Evolutionary conservation across 345 rosid genomes (phyloP), one percentile per base, ranked within the genome.

Genomic region (Eucalyptus coolabah): DNA sequence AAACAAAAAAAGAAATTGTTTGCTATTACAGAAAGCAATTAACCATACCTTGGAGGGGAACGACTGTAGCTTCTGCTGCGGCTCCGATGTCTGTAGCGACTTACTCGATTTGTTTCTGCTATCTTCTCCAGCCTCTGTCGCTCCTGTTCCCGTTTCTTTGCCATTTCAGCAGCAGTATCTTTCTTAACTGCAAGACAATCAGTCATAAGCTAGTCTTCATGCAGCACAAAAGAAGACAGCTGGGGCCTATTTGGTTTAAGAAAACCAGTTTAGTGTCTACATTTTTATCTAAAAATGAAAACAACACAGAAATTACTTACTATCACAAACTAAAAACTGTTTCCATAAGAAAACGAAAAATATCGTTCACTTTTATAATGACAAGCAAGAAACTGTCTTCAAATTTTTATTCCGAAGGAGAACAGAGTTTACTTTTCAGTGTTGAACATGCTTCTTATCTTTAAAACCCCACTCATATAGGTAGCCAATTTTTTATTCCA

Each of bases 141-240:
- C 93, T 98, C 99, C 88, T 95, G 99, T 91, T 98, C 99, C 92
- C 94, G 92, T 89, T 97, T 98, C 93, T 98, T 98, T 89, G 98
- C 98, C 88, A 93, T 95, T 93, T 96, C 99, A 45, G 96, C 95
- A 88, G 98, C 99, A 91, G 98, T 94, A 91, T 98, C 99, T 88
- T 98, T 98, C 93, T 96, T 98, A 91, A 98, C 99, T 98, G 96
- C 88, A 93, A 59, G 80, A 69, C 69, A 7, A 87, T 15, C 87
- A 86, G 54, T 53, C 56, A 13, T 77, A 77, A 37, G 82, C 82
- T 72, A 72, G 44, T 19, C 44, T 72, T 72, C 82, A 72, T 34
- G 82, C 82, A 72, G 9, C 8, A 77, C 47, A 50, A 90, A 54
- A 34, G 44, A 54, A 56, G 45, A 53, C 65, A 87, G 28, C 59